Evolutionary conservation across 2,329 filamentous ascomycete genomes (phyloP).

Genomic region (Colletotrichum sp.): DNA sequence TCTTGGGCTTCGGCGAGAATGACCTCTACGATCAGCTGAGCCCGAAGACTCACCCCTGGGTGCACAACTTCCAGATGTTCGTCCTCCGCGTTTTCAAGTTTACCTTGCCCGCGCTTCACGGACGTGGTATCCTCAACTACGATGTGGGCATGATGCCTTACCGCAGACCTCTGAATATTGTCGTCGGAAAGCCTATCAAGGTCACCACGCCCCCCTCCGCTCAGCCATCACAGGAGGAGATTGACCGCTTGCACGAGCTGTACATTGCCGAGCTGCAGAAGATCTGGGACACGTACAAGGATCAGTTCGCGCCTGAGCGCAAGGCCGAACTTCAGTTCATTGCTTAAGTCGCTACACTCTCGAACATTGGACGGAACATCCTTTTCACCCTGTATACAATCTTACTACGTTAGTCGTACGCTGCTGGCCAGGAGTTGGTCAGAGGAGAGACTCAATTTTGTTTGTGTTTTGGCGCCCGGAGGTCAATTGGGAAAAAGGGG

Average conservation of each 20-base stretch:
- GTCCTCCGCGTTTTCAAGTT: conserved; percentile 89
- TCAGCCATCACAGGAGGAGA: conserved; percentile 74
- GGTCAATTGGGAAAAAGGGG: not conserved
- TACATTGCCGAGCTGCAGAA: conserved; percentile 79
- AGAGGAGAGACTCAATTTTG: not conserved
- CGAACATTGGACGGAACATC: not conserved
- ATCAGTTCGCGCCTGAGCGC: conserved; percentile 69
- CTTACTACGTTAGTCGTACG: not conserved
- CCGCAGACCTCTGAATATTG: conserved; percentile 83
- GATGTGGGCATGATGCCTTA: conserved; percentile 97
- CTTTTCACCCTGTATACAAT: not conserved
- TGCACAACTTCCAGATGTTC: conserved; percentile 83
- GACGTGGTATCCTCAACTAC: conserved; percentile 94
- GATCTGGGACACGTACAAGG: conserved; percentile 80
- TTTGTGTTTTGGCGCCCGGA: not conserved
- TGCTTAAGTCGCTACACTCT: conserved; percentile 40
- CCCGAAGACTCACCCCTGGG: conserved; percentile 74
- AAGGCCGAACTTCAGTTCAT: conserved; percentile 72
- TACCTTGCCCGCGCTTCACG: conserved; percentile 89
- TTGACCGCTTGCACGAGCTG: conserved; percentile 78
- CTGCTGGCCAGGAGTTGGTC: not conserved
- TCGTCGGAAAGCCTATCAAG: conserved; percentile 82
- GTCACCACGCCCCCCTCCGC: conserved; percentile 64
- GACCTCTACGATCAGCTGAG: conserved; percentile 92
- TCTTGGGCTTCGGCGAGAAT: conserved; percentile 93